Evolutionary conservation across 1,139 yeast genomes (phyloP), one percentile per base, ranked within the genome.

Genomic region (Pneumocystis jirovecii): DNA sequence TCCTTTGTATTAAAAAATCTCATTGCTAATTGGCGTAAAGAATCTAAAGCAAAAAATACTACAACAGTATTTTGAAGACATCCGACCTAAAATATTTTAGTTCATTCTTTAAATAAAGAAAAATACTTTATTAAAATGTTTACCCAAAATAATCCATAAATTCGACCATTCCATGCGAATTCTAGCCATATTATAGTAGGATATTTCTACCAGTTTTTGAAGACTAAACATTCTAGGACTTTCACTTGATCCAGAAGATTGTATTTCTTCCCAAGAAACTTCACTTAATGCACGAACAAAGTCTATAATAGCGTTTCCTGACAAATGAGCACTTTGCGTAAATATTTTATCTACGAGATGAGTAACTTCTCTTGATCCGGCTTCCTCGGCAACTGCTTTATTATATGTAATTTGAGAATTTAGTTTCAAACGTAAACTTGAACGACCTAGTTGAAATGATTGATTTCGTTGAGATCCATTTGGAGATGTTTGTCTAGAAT

Each of bases 151-250:
- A 7, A 87, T 82, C 99, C 99, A 95, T 67, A 95, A 79, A 67
- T 89, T 95, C 8, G 96, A 84, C 97, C 98, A 95, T 76, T 95
- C 97, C 69, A 95, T 85, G 74, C 96, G 85, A 71, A 95, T 90
- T 79, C 98, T 87, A 66, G 85, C 85, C 97, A 95, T 93, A 74
- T 95, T 95, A 78, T 95, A 95, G 75, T 93, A 93, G 76, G 97
- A 91, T 62, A 95, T 95, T 75, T 95, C 98, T 64, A 95, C 96
- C 80, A 95, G 87, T 73, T 95, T 95, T 72, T 90, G 97, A 69
- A 95, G 78, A 0, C 97, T 88, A 73, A 89, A 95, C 76, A 90
- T 86, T 73, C 98, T 81, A 39, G 98, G 98, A 68, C 89, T 85
- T 12, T 81, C 79, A 64, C 91, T 85, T 72, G 83, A 84, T 6